Percentiles rank a stretch among this genome's conserved stretches.
These are phyloP conservation scores for Pilatotrama ljubarskyi DNA, from an alignment of 768 basidiomycete species.

Conservation along the genomic window DNA sequence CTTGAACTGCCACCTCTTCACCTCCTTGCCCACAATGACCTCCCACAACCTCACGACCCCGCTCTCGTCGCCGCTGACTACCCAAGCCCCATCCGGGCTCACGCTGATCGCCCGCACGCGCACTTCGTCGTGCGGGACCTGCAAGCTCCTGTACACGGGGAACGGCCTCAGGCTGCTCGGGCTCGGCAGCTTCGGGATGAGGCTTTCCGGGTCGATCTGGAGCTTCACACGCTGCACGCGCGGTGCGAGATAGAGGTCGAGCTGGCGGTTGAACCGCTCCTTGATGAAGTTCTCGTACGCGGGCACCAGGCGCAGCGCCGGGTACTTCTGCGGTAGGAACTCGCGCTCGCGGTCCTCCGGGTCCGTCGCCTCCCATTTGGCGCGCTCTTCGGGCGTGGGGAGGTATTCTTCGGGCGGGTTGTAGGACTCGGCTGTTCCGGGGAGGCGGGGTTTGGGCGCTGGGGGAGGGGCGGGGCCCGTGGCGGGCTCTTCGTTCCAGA, in stretches of 20 bases:
- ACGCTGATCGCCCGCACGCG: constrained; percentile 74
- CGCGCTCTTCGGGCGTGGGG: constrained; percentile 77
- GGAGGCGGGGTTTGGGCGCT: constrained; percentile 87
- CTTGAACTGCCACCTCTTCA: constrained; percentile 83
- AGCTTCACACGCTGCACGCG: constrained; percentile 84
- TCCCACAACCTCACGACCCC: constrained; percentile 92
- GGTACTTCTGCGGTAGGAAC: constrained; percentile 85
- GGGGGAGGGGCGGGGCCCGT: constrained; percentile 84
- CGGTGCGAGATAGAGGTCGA: constrained; percentile 96
- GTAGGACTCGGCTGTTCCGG: constrained; percentile 95
- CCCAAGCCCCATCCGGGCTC: constrained; percentile 91
- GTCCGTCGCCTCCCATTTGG: constrained; percentile 80
- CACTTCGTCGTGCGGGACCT: constrained; percentile 63
- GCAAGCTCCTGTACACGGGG: constrained; percentile 81
- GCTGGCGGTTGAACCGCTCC: constrained; percentile 88
- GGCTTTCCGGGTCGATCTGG: constrained; percentile 86
- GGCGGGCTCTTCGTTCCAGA: constrained; percentile 83
- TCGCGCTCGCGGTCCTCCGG: constrained; percentile 88
- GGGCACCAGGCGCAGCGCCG: constrained; percentile 85
- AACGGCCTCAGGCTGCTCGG: constrained; percentile 91
- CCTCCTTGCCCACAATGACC: constrained; percentile 82
- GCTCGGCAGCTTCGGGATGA: constrained; percentile 93
- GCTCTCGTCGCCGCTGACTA: constrained; percentile 86
- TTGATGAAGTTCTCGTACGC: constrained; percentile 91
- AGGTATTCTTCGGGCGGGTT: constrained; percentile 98